Percentiles rank a stretch among this genome's conserved stretches.
Evolutionary conservation across 2,329 filamentous ascomycete species (phyloP).

Genomic region (Alternaria rosae): DNA sequence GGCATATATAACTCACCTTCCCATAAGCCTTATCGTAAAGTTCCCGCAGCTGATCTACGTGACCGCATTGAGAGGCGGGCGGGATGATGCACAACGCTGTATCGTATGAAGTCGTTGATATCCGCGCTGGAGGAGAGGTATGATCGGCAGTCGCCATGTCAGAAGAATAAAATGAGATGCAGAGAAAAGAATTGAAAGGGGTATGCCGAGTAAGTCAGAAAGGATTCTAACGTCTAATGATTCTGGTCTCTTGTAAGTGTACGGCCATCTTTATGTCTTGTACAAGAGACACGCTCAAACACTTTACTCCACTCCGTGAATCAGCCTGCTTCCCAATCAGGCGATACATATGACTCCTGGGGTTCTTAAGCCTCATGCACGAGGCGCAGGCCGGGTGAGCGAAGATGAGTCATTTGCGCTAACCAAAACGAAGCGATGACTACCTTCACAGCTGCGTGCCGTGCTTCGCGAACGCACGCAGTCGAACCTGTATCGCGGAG

Average conservation of each 20-base stretch:
- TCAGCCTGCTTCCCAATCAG: slow-evolving; percentile 5
- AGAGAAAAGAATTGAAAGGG: not conserved
- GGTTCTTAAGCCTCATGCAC: slow-evolving; percentile 2
- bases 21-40: slow-evolving; percentile 68
- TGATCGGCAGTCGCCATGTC: slow-evolving; percentile 28
- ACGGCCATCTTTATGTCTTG: slow-evolving; percentile 8
- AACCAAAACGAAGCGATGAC: slow-evolving; percentile 9
- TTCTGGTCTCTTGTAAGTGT: slow-evolving; percentile 11
- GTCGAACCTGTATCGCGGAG: not conserved
- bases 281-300: not conserved
- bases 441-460: not conserved
- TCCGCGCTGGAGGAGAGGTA: slow-evolving; percentile 4
- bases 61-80: slow-evolving; percentile 56
- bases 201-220: slow-evolving; percentile 17
- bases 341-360: slow-evolving; percentile 26
- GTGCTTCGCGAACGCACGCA: not conserved
- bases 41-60: slow-evolving; percentile 64
- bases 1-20: slow-evolving; percentile 33
- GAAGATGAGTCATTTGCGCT: slow-evolving; percentile 40
- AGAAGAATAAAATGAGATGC: not conserved
- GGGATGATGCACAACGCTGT: slow-evolving; percentile 69
- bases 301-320: not conserved
- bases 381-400: slow-evolving; percentile 18
- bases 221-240: not conserved
- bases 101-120: slow-evolving; percentile 56